Evolutionary conservation across 805 yeast species (phyloP), one percentile per base, ranked within the genome.

Genomic region (Kodamaea kaohsiungensis): DNA sequence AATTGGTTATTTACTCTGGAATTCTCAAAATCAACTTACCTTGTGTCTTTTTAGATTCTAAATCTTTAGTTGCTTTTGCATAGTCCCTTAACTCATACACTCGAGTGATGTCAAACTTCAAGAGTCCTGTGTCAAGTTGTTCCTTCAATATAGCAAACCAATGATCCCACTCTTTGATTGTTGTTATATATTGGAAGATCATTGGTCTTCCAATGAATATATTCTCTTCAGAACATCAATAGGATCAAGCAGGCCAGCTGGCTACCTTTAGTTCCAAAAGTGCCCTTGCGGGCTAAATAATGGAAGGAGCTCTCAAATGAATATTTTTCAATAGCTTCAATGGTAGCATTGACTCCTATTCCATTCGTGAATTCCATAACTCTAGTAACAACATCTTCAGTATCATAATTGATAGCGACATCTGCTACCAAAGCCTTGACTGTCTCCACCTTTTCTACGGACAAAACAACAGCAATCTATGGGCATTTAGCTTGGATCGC

Each of bases 211-310:
- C 46, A 35, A 89, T 59, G 59, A 79, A 83, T 50, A 89, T 60
- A 64, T 88, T 89, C 71, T 88, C 89, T 2, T 86, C 66, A 0
- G 84, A 59, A 89, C 64, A 0, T 71, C 27, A 13, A 90, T 60
- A 10, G 96, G 93, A 0, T 89, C 85, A 27, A 91, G 90, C 1
- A 84, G 73, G n/a, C 98, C 98, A 5, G 92, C 86, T 7, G 97
- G 64, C 91, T 91, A 56, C 98, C 98, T 63, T 75, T 90, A 30
- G 88, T 79, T 27, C 90, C 85, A 55, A 89, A 72, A 1, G 89
- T 78, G 22, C 98, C 98, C 66, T 84, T 87, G 64, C 85, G 76
- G 9, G 83, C 88, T 25, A 90, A 61, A 0, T 83, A 71, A 16
- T 77, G 80, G 16, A 89, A 60, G 0, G 96, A 85, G 7, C 76